Base-by-base conservation (phyloP, 2,329 filamentous ascomycete genomes). In the Fusarium acutatum region DNA sequence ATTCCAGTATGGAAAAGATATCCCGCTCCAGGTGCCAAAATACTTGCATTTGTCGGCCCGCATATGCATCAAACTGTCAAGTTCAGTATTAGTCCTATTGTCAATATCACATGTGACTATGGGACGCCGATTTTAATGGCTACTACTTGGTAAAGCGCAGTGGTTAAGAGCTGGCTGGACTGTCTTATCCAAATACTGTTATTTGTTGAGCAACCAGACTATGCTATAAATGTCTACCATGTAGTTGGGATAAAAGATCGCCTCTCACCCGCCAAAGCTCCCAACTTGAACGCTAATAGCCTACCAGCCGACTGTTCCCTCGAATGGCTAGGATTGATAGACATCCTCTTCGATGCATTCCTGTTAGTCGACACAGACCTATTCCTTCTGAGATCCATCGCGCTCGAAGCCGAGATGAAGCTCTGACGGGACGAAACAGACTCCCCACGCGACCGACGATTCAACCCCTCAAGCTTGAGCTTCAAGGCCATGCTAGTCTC, bases 271-370 rank as follows among this genome's bases (percentile, higher is more conserved):
- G 64, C 60, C 24, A 76, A 41, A 22, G 61, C 70, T n/a, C 74
- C 64, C n/a, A 76, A 26, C 60, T 76, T 76, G 24, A 76, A 74
- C 0, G 69, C 59, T 41, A 76, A 22, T 10, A 76, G 22, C 35
- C 47, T 72, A 3, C 63, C 70, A 1, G 70, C 64, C 5, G 74
- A 73, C 3, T 44, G 64, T 5, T 65, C 74, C 22, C 64, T 73
- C 2, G 44, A 13, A 10, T 63, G 34, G 0, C 34, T n/a, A 0
- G 66, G 66, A 1, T 75, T 57, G 0, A 66, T 30, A 3, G 61
- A 56, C 28, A 64, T 60, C 1, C 74, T 57, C 7, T 52, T 76
- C 0, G 74, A 61, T 3, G 40, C 62, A 43, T 44, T 41, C 8
- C 69, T 56, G 15, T 41, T 38, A 13, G 41, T 32, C 1, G 63